These are phyloP conservation scores for Epithele typhae DNA, from an alignment of 768 basidiomycete species.

Conservation along the genomic window DNA sequence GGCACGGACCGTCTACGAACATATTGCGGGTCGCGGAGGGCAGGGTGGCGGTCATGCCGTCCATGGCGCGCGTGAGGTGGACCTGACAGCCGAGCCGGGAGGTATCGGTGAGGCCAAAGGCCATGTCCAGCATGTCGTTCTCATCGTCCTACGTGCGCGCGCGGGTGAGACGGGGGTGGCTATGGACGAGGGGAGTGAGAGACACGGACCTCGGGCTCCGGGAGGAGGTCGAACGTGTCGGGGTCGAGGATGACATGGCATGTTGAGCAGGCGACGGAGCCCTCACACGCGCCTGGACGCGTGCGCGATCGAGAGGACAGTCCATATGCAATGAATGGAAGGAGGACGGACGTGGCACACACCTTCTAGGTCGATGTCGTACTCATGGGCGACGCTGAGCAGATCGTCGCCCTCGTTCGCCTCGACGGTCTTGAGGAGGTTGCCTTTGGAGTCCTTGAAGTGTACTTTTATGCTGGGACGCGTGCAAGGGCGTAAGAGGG, in stretches of 20 bases:
- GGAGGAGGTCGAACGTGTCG: slow-evolving; percentile 79
- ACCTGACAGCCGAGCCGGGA: slow-evolving; percentile 80
- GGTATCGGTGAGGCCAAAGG: slow-evolving; percentile 94
- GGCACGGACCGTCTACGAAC: slow-evolving; percentile 83
- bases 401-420: slow-evolving; percentile 94
- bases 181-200: background rate
- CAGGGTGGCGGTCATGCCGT: slow-evolving; percentile 80
- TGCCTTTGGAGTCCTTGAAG: slow-evolving; percentile 87
- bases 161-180: background rate
- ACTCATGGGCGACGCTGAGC: slow-evolving; percentile 86
- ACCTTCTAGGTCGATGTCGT: slow-evolving; percentile 97
- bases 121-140: slow-evolving; percentile 98
- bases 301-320: background rate
- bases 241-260: slow-evolving; percentile 88
- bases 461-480: slow-evolving; percentile 75
- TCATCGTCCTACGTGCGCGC: slow-evolving; percentile 71
- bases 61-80: slow-evolving; percentile 71
- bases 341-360: slow-evolving; percentile 17
- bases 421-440: slow-evolving; percentile 80
- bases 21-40: slow-evolving; percentile 95
- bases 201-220: slow-evolving; percentile 60
- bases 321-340: background rate
- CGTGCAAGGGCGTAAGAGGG: slow-evolving; percentile 1
- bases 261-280: slow-evolving; percentile 94
- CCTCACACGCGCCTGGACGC: slow-evolving; percentile 86